Percentiles rank a stretch among this genome's conserved stretches.
Evolutionary conservation across 768 basidiomycete genomes (phyloP).

Genomic region (Collybia mongolica): DNA sequence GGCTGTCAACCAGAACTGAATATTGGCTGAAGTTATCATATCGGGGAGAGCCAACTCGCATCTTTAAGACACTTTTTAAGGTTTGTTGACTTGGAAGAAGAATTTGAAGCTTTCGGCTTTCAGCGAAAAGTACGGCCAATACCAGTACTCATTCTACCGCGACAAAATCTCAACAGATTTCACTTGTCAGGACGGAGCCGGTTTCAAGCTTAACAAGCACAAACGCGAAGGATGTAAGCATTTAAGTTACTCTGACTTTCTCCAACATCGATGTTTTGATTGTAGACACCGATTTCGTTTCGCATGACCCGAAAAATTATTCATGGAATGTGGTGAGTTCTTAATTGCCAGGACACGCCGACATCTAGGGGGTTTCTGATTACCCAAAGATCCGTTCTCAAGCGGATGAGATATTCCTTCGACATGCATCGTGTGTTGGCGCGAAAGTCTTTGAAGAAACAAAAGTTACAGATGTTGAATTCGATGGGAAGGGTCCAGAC

Average conservation of each 20-base stretch:
- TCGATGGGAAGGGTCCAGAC: constrained; percentile 27
- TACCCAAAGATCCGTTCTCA: constrained; percentile 48
- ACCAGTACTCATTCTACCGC: neutral
- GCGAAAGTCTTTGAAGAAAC: constrained; percentile 47
- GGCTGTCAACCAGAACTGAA: neutral
- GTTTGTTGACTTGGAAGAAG: constrained; percentile 27
- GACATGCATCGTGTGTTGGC: constrained; percentile 49
- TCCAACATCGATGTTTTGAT: neutral
- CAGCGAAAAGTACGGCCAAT: constrained; percentile 17
- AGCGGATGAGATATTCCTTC: constrained; percentile 56
- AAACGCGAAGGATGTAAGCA: constrained; percentile 57
- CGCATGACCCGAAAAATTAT: constrained; percentile 42
- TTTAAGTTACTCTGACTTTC: neutral
- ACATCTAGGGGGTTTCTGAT: no score
- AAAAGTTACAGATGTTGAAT: constrained; percentile 44
- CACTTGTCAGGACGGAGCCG: constrained; percentile 49
- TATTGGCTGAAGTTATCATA: constrained; percentile 30
- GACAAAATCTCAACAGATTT: neutral
- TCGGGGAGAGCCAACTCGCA: constrained; percentile 33
- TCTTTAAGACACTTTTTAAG: constrained; percentile 29
- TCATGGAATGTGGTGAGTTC: constrained; percentile 61
- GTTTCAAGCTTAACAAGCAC: constrained; percentile 54
- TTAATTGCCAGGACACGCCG: no score
- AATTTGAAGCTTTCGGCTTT: constrained; percentile 28
- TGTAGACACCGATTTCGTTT: constrained; percentile 59